A percentile compares a stretch with the other conserved stretches of the same genome.
Evolutionary conservation across 106 monocot genomes (phyloP).

Genomic region (Dendrobium huoshanense): DNA sequence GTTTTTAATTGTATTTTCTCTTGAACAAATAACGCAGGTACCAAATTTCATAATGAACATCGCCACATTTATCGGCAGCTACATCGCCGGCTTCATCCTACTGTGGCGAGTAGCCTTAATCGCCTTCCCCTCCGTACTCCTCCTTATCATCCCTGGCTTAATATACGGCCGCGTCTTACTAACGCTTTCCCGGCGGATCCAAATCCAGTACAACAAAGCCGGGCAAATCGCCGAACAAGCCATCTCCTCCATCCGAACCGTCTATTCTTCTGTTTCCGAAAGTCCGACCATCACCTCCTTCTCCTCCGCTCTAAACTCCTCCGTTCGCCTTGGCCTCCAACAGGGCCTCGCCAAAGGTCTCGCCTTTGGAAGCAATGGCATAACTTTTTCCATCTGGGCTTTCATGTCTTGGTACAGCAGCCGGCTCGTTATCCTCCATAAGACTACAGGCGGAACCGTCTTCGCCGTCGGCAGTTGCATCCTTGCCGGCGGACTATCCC

Average conservation of each 20-base stretch:
- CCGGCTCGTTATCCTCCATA: constrained; percentile 69
- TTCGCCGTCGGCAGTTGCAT: constrained; percentile 52
- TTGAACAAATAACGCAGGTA: constrained; percentile 15
- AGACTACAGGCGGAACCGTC: constrained; percentile 57
- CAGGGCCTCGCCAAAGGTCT: constrained; percentile 73
- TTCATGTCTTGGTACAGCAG: constrained; percentile 76
- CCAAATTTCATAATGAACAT: constrained; percentile 66
- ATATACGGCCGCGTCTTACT: constrained; percentile 54
- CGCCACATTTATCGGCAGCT: constrained; percentile 39
- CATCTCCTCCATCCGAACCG: constrained; percentile 62
- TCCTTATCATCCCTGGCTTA: constrained; percentile 57
- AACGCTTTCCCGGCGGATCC: constrained; percentile 38
- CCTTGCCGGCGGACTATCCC: constrained; percentile 66
- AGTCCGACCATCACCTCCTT: constrained; percentile 40
- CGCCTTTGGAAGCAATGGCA: constrained; percentile 69
- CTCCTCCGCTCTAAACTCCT: constrained; percentile 55
- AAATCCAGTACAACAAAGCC: constrained; percentile 47
- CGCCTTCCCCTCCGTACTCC: constrained; percentile 41
- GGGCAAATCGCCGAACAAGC: constrained; percentile 69
- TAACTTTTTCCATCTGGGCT: constrained; percentile 76
- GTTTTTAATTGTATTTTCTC: not conserved
- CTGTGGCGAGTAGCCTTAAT: constrained; percentile 54
- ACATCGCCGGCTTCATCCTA: constrained; percentile 43
- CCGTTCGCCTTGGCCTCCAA: constrained; percentile 54
- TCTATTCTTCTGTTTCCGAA: constrained; percentile 78